Evolutionary conservation across 371 early-diverging fungal species (phyloP).

Genomic region (Mortierella sp.): DNA sequence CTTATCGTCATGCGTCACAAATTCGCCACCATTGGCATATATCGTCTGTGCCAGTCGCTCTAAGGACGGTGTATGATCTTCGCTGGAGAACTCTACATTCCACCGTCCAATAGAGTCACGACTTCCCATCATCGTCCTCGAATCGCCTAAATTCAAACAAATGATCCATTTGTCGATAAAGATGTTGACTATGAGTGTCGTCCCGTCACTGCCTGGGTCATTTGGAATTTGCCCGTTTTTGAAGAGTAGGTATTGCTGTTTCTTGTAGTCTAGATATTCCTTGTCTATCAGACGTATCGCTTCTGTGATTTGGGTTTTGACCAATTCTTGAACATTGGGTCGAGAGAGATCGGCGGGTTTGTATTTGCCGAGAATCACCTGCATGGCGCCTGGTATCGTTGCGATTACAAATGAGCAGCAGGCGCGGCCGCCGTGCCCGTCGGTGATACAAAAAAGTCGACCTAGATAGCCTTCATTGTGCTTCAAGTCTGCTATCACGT

Average conservation of each 20-base stretch:
- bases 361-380: constrained; percentile 63
- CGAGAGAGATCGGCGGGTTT: constrained; percentile 58
- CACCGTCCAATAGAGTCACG: constrained; percentile 61
- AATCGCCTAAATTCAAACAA: constrained; percentile 87
- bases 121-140: constrained; percentile 73
- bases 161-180: constrained; percentile 81
- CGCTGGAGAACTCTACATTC: constrained; percentile 73
- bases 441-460: constrained; percentile 71
- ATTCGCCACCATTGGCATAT: constrained; percentile 74
- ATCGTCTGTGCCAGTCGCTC: constrained; percentile 75
- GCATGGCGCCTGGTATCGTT: constrained; percentile 65
- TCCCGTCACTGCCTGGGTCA: constrained; percentile 83
- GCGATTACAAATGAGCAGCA: constrained; percentile 74
- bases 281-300: constrained; percentile 68
- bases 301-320: constrained; percentile 64
- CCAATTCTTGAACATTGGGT: constrained; percentile 57
- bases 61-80: constrained; percentile 75
- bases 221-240: constrained; percentile 42
- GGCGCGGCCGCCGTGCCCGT: constrained; percentile 76
- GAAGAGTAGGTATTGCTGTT: constrained; percentile 58
- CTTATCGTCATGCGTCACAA: constrained; percentile 75
- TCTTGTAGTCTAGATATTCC: constrained; percentile 68
- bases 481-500: constrained; percentile 68
- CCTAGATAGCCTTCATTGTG: constrained; percentile 58
- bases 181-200: constrained; percentile 82